Conservation (phyloP, 345 rosid genomes). For the Noccaea caerulescens region DNA sequence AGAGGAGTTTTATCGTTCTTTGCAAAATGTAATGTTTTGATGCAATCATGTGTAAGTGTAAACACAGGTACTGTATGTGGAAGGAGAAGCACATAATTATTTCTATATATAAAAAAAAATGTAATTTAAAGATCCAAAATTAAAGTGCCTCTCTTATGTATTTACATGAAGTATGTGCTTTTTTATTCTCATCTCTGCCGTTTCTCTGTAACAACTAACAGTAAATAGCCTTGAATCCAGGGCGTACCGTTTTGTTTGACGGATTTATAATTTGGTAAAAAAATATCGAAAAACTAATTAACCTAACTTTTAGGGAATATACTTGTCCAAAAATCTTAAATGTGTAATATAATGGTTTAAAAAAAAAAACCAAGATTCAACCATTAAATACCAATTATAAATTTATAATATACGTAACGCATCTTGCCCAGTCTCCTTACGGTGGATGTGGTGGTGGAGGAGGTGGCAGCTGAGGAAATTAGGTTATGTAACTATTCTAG, state of each 20-base stretch:
- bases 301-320: too few relatives aligned
- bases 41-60: conserved; percentile 39
- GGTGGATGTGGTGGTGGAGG: too few relatives aligned
- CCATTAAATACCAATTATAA: too few relatives aligned
- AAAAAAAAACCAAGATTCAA: too few relatives aligned
- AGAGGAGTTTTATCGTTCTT: not conserved
- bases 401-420: too few relatives aligned
- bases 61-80: conserved; percentile 11
- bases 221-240: not conserved
- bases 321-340: too few relatives aligned
- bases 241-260: not conserved
- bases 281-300: too few relatives aligned
- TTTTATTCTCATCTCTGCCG: not conserved
- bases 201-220: not conserved
- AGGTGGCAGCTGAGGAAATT: too few relatives aligned
- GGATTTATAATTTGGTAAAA: not conserved
- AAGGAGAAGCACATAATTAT: conserved; percentile 36
- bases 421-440: too few relatives aligned
- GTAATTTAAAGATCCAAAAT: conserved; percentile 25
- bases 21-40: conserved; percentile 33
- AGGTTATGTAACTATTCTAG: too few relatives aligned
- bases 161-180: not conserved
- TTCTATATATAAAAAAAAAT: conserved; percentile 6
- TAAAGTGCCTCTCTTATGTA: conserved; percentile 2
- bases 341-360: too few relatives aligned